Base-by-base conservation (phyloP, 768 basidiomycete genomes). In the Chalciporus piperatus region DNA sequence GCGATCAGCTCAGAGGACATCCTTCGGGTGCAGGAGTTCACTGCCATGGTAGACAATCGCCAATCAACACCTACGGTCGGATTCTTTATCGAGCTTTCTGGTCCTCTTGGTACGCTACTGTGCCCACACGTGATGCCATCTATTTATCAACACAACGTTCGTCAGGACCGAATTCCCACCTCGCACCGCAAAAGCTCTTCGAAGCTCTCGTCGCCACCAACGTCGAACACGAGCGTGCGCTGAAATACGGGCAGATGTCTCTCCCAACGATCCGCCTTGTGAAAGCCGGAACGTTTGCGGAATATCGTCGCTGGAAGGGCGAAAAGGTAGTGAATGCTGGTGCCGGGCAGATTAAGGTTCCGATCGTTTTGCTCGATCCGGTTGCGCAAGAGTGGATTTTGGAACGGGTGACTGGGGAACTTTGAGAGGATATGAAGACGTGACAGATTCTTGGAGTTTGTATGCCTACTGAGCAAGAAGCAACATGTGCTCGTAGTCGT, bases 251-350 rank as follows among this genome's bases (percentile, higher is more conserved):
- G 7, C 20, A 23, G 16, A 41, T 52, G 1, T 33, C 54, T 10
- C 39, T 56, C 7, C 64, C 65, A 2, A 62, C 62, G 28, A 51
- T 67, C 40, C 60, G 60, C 4, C 46, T 66, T 3, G 47, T 66
- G 4, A 48, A 57, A 19, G 19, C 47, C 1, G 60, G 64, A 8
- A 60, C 57, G 9, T 64, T 64, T 12, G 30, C 41, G 3, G 62
- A 54, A 4, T 64, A 55, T 32, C 55, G 60, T 45, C 42, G 20
- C 32, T 58, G 55, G 54, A 62, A 41, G 30, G 35, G 38, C 13
- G 39, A 58, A 14, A 27, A 50, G 39, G 41, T 4, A 5, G 17
- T 13, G 5, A 58, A 58, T 3, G 6, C 47, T 2, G 33, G n/a
- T 3, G 33, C 28, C 2, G 50, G 39, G 6, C 58, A 60, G 35